Base-by-base conservation (phyloP, 2,329 filamentous ascomycete genomes). In the Aureobasidium sp. region DNA sequence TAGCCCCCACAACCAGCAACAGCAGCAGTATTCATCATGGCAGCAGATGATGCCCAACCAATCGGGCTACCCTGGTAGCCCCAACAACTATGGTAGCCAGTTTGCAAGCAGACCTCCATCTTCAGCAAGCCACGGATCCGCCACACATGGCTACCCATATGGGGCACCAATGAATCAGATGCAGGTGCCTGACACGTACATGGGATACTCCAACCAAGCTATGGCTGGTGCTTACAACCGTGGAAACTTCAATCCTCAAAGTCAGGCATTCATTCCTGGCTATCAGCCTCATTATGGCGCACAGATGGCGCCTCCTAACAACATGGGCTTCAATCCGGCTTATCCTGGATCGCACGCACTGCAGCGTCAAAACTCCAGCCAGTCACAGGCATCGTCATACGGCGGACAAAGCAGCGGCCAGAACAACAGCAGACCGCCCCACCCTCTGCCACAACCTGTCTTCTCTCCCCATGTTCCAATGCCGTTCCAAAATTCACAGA, bases 161-260 rank as follows among this genome's bases (percentile, higher is more conserved):
- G 88, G 90, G 5, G 58, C 62, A 37, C 54, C 63, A 7, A 54
- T 62, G 14, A 58, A 29, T 14, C 64, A 64, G 15, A 59, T 49
- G 49, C 47, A 59, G 8, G 58, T 56, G 42, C n/a, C 47, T 29
- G 64, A 61, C 11, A 42, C 60, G n/a, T 63, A 61, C 17, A 60
- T 60, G 54, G 54, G 58, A 11, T 85, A 88, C 73, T 84, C 83
- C 62, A 88, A 91, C 70, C 90, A 96, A 71, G 89, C 90, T 6
- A 85, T 95, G 62, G 90, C 91, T 15, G 90, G 90, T 39, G 94
- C 88, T 74, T 95, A 85, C 71, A 90, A 89, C 70, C 83, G 91
- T 62, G 90, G 91, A 68, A 85, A 88, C 14, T 97, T 97, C 77
- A 97, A 97, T 71, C 93, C 92, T 0, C 92, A 96, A 76, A 97